Percentiles rank a stretch among this genome's conserved stretches.
Conservation (phyloP, 225 moss, liverwort and hornwort genomes). For the Anthoceros angustus region DNA sequence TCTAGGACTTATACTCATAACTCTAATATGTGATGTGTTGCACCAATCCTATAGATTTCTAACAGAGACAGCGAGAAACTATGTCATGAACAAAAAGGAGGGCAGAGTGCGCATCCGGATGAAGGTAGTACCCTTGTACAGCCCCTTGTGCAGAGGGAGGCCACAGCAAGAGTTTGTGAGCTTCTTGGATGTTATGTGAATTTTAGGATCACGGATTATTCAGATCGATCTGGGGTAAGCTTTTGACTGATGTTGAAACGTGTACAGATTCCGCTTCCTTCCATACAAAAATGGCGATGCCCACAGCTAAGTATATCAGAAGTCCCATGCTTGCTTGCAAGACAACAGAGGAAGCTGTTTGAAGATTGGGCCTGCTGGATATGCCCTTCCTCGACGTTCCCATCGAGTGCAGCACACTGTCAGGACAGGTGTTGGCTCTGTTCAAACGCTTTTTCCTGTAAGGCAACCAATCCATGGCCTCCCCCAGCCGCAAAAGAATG, state of each 20-base stretch:
- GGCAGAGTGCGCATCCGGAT: constrained; percentile 82
- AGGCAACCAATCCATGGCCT: neutral
- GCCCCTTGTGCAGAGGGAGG: neutral
- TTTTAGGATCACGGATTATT: neutral
- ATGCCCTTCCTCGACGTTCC: neutral
- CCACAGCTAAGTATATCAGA: constrained; percentile 43
- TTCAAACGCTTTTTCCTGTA: neutral
- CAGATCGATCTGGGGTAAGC: neutral
- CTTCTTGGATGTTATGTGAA: neutral
- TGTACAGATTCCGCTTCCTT: constrained; percentile 45
- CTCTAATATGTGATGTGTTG: too few relatives aligned
- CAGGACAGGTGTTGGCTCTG: constrained; percentile 1
- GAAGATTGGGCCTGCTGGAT: constrained; percentile 21
- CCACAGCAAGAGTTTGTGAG: neutral
- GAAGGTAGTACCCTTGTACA: constrained; percentile 24
- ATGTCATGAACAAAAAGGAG: constrained; percentile 59
- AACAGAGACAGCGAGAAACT: constrained; percentile 50
- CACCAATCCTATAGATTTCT: too few relatives aligned
- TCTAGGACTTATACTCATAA: too few relatives aligned
- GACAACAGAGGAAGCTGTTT: constrained; percentile 38
- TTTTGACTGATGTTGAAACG: neutral
- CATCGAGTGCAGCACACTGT: neutral
- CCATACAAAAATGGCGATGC: constrained; percentile 60
- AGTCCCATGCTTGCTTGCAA: constrained; percentile 53
- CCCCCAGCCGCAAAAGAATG: neutral